Evolutionary conservation across 2,329 filamentous ascomycete species (phyloP), one percentile per base, ranked within the genome.

Genomic region (Colletotrichum lini): DNA sequence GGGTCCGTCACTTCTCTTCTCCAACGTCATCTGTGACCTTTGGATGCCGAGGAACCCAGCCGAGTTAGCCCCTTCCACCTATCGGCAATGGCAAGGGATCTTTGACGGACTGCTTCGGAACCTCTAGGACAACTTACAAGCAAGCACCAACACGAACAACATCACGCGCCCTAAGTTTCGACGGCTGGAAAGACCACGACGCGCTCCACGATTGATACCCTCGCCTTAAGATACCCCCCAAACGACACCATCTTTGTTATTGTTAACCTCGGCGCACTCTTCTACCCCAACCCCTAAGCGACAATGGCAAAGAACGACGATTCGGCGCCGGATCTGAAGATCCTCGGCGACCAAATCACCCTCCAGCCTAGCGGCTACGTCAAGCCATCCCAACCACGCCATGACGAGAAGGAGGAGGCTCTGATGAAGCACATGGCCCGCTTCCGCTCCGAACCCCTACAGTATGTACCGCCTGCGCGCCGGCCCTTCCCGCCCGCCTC

Each of bases 381-480:
- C 69, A 88, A 90, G 78, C 83, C 86, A 35, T 77, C 79, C 3
- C 74, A 77, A 45, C 77, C 79, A 26, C 79, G 78, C 52, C 79
- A 85, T 71, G 85, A 84, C 53, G 89, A 86, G 62, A 88, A 88
- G 72, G 93, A 95, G 76, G 88, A 92, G 78, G 91, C 91, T 23
- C 84, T 95, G 75, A 91, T 96, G 84, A 91, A 92, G 80, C 91
- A 95, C 78, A 96, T 96, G 87, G 93, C 94, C 59, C 93, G 95
- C 56, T 98, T 98, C 81, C 91, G 96, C 69, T 86, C 88, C 50
- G 89, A 91, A 73, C 90, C 90, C 40, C 81, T 92, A 18, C 89
- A 90, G 85, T 89, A 81, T 60, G 82, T 75, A 45, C 61, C 23
- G 57, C 61, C 42, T 61, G 65, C 62, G 54, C 61, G 35, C n/a